A percentile compares a stretch with the other conserved stretches of the same genome.
These are phyloP conservation scores for Holtermannia corniformis DNA, from an alignment of 768 basidiomycete species.

Conservation along the genomic window DNA sequence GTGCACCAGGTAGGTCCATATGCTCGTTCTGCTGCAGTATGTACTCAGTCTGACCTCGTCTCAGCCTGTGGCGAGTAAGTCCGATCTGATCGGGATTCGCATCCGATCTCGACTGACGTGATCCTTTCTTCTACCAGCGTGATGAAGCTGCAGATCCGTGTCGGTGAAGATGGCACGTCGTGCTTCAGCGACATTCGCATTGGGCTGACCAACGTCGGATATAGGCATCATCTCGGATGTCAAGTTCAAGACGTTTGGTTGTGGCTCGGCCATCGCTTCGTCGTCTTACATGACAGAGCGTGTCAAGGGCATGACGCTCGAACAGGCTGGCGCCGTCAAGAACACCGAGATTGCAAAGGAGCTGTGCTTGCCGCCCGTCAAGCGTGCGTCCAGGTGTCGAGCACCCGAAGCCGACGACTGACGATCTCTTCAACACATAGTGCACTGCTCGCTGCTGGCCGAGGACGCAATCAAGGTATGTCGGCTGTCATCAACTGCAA, in stretches of 20 bases:
- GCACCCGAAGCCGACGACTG: background rate
- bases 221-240: conserved; percentile 90
- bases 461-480: conserved; percentile 79
- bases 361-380: conserved; percentile 87
- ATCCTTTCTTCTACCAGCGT: conserved; percentile 44
- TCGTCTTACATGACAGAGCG: conserved; percentile 99
- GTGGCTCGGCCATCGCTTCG: conserved; percentile 87
- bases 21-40: background rate
- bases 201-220: background rate
- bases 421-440: conserved; percentile 20
- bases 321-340: conserved; percentile 91
- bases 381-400: conserved; percentile 44
- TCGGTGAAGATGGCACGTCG: conserved; percentile 58
- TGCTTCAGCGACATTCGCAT: background rate
- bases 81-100: background rate
- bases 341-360: conserved; percentile 99
- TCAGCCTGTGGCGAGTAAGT: conserved; percentile 68
- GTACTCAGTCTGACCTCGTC: background rate
- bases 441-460: conserved; percentile 63
- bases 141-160: conserved; percentile 98
- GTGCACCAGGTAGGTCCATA: conserved; percentile 72
- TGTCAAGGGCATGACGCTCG: conserved; percentile 85
- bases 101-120: too few species aligned
- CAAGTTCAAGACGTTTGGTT: conserved; percentile 99
- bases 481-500: background rate